These are phyloP conservation scores for Chalciporus piperatus DNA, from an alignment of 768 basidiomycete genomes.

Conservation along the genomic window DNA sequence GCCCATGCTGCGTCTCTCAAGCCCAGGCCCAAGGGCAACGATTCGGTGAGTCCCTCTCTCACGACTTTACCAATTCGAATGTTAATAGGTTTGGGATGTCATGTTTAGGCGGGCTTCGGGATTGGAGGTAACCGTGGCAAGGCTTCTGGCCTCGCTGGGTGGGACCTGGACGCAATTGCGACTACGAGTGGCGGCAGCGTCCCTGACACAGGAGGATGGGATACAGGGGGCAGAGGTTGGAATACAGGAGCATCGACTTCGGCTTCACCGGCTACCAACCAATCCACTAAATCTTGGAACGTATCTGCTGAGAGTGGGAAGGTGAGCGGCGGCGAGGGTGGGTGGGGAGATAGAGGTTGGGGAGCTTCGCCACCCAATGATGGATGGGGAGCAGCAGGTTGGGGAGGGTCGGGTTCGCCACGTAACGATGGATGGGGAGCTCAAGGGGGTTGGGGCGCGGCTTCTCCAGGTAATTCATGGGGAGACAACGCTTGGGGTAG, in stretches of 20 bases:
- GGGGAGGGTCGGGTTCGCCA: constrained; percentile 3
- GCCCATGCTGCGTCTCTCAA: constrained; percentile 13
- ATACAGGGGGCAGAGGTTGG: constrained; percentile 7
- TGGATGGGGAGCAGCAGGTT: constrained; percentile 1
- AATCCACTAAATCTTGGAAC: background rate
- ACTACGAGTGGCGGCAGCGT: background rate
- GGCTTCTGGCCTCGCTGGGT: background rate
- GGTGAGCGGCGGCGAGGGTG: background rate
- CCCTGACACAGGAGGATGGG: constrained; percentile 5
- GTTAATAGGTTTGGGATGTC: background rate
- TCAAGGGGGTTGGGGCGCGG: background rate
- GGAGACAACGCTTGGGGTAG: too few relatives aligned
- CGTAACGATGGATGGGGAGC: constrained; percentile 1
- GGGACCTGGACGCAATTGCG: background rate
- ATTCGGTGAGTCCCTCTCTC: constrained; percentile 14
- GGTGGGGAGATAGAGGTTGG: constrained; percentile 9
- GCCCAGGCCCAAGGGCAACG: constrained; percentile 14
- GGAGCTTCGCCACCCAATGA: background rate
- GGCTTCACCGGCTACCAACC: background rate
- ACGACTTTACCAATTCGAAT: too few relatives aligned
- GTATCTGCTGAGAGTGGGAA: background rate
- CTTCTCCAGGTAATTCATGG: too few relatives aligned
- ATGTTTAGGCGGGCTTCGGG: constrained; percentile 8
- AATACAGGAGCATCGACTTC: constrained; percentile 1
- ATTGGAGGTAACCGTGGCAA: constrained; percentile 5